Evolutionary conservation across 768 basidiomycete species (phyloP).

Genomic region (Calocybe cyanea): DNA sequence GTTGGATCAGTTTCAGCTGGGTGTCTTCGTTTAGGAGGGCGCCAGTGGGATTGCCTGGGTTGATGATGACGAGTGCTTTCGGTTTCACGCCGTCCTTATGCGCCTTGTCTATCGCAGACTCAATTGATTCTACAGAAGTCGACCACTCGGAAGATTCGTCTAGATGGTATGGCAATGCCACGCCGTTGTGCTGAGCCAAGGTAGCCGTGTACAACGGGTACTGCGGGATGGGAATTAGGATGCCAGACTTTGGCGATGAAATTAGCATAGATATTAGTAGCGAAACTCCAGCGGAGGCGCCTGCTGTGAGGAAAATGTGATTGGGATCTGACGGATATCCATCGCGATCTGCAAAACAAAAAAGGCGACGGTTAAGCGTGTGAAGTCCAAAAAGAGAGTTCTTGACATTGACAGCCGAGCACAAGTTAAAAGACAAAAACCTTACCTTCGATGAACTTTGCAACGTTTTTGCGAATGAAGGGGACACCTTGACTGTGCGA

Average conservation of each 20-base stretch:
- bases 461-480: constrained; percentile 82
- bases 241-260: constrained; percentile 59
- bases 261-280: constrained; percentile 81
- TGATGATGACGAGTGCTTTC: constrained; percentile 93
- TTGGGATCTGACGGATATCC: constrained; percentile 79
- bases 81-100: constrained; percentile 55
- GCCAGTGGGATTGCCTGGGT: constrained; percentile 98
- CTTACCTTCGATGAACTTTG: constrained; percentile 83
- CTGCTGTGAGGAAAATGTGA: constrained; percentile 91
- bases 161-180: constrained; percentile 83
- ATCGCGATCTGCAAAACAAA: constrained; percentile 65
- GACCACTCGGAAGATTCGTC: constrained; percentile 82
- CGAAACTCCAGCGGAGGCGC: constrained; percentile 93
- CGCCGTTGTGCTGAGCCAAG: constrained; percentile 80
- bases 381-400: too few species aligned
- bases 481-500: constrained; percentile 93
- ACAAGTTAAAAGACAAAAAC: too few species aligned
- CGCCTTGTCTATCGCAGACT: constrained; percentile 63
- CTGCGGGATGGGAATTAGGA: constrained; percentile 96
- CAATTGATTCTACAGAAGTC: constrained; percentile 66
- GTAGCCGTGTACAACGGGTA: constrained; percentile 97
- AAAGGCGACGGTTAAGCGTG: too few species aligned
- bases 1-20: constrained; percentile 69
- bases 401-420: too few species aligned
- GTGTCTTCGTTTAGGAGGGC: constrained; percentile 69